Conservation (phyloP, 2,329 filamentous ascomycete genomes). For the Bipolaris gigantea region DNA sequence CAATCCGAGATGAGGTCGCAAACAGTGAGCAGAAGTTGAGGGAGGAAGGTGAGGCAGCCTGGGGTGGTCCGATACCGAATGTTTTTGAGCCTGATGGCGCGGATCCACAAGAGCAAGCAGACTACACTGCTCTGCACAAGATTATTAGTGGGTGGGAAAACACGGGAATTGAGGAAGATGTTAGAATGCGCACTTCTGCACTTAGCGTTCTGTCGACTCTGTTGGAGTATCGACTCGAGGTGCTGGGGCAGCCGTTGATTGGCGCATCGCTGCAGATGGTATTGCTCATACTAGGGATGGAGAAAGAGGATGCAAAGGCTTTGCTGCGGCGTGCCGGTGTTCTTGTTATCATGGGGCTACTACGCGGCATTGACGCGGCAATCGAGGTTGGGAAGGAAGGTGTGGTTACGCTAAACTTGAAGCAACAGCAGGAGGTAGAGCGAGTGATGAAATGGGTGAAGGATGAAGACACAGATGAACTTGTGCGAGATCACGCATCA, state of each 20-base stretch:
- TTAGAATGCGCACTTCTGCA: conserved; percentile 69
- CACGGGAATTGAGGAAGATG: conserved; percentile 65
- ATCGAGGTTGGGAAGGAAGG: conserved; percentile 37
- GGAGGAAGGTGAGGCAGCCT: conserved; percentile 56
- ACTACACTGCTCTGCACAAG: conserved; percentile 54
- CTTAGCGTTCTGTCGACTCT: conserved; percentile 65
- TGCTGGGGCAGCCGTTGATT: conserved; percentile 46
- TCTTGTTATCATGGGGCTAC: conserved; percentile 63
- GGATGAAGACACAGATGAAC: conserved; percentile 66
- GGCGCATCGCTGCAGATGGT: conserved; percentile 63
- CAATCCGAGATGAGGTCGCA: conserved; percentile 58
- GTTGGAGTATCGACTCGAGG: conserved; percentile 57
- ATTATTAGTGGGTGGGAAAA: conserved; percentile 71
- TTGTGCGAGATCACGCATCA: conserved; percentile 67
- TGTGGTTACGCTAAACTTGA: conserved; percentile 58
- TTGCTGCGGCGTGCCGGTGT: conserved; percentile 70
- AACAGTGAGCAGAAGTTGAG: conserved; percentile 54
- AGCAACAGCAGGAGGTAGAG: conserved; percentile 63
- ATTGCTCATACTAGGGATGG: conserved; percentile 64
- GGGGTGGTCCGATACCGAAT: conserved; percentile 55
- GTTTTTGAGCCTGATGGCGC: conserved; percentile 37
- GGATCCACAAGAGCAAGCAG: conserved; percentile 38
- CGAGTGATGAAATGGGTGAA: conserved; percentile 66
- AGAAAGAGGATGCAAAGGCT: conserved; percentile 61
- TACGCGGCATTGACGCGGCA: conserved; percentile 61